Base-by-base conservation (phyloP, 2,329 filamentous ascomycete species). In the Stenocarpella maydis region DNA sequence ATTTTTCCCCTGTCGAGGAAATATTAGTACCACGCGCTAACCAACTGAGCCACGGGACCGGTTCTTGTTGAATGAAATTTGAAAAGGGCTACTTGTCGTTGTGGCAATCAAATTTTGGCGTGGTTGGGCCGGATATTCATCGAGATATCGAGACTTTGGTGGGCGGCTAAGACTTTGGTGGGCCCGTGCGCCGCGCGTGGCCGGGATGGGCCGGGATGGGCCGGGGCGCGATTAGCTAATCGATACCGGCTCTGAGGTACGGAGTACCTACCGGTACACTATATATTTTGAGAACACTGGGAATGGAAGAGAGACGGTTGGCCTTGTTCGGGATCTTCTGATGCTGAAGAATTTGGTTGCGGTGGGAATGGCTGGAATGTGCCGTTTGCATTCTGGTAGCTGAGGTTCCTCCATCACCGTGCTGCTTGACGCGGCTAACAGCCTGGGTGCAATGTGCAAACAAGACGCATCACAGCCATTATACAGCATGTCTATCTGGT, bases 1-100 rank as follows among this genome's bases (percentile, higher is more conserved):
- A 61, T 58, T 19, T 34, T 53, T 43, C n/a, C 43, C 43, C 28
- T 24, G 14, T 54, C 12, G 4, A 21, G 45, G 37, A 61, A 49
- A 31, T 69, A 69, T 69, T 69, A 69, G 68, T 69, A 69, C 68
- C 53, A 69, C 68, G 68, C 68, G 67, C 68, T 69, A 49, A 69
- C 68, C 68, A 69, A 45, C 63, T 69, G 68, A 69, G 68, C 68
- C 67, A 69, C 68, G 63, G 68, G 68, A 69, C 68, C 68, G 24
- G 6, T 28, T 66, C 19, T 49, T 63, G 43, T 63, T 63, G 58
- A 37, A 49, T 1, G 26, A 1, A 14, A 10, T 1, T 0, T 1
- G 0, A 47, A 28, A 26, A 4, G 2, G 6, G 6, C 2, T 9
- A 4, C 0, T 17, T 63, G n/a, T 17, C 0, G 41, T 14, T 34